Evolutionary conservation across 768 basidiomycete genomes (phyloP), one percentile per base, ranked within the genome.

Genomic region (Boletellus sp.): DNA sequence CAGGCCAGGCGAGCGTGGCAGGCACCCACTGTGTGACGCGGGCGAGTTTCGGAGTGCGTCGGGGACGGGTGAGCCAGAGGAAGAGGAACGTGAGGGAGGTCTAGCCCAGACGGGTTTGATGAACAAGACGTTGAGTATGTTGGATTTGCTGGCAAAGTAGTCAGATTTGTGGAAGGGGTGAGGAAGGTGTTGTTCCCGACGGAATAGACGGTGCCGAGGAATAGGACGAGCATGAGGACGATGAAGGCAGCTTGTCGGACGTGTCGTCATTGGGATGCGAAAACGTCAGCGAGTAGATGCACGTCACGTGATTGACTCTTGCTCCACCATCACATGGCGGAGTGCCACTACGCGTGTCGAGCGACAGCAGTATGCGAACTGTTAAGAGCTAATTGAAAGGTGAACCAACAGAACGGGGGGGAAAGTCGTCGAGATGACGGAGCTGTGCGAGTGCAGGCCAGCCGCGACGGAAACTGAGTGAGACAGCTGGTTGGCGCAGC

Each of bases 41-140:
- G 19, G 66, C 47, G 10, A 58, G 51, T 1, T 74, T 71, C 26
- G 77, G 76, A 3, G 67, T 65, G 10, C 65, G 61, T 2, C 72
- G 64, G 5, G 85, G 79, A 54, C 78, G 77, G 1, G 87, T 83
- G 43, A 76, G 24, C 75, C 78, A 86, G 22, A 77, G 72, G 47
- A 77, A 58, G 47, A 84, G 61, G 59, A 90, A 91, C 0, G 79
- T 74, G 31, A 73, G 74, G 7, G 89, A 77, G 1, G 93, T 94
- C 93, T 94, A 96, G 0, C 72, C 94, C 95, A 96, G 20, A 87
- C 82, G 45, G 80, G 76, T 71, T 98, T 98, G 64, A 94, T 90
- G 70, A 95, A 94, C 59, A 80, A 72, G 50, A 84, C 77, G 62
- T 97, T 98, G 63, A 98, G 76, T 1, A 78, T 42, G 63, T 94